These are phyloP conservation scores for Pyrenochaeta sp. DNA, from an alignment of 2,329 filamentous ascomycete species.

Conservation along the genomic window DNA sequence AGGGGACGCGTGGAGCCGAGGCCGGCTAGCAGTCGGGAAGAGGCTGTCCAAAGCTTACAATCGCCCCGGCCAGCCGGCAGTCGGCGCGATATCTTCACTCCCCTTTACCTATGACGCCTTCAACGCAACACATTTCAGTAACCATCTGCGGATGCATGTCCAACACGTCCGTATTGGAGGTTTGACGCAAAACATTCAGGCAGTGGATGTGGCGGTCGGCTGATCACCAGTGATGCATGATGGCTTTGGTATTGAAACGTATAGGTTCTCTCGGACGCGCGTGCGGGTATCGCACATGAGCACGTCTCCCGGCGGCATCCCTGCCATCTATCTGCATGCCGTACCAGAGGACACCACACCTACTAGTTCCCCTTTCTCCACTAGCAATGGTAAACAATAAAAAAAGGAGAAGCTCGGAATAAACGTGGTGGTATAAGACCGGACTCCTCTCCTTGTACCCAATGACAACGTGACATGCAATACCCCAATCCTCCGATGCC, in stretches of 20 bases:
- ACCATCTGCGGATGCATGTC: neutral
- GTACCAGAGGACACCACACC: neutral
- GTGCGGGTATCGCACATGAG: neutral
- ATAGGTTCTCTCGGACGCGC: slow-evolving; percentile 5
- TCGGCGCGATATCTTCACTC: neutral
- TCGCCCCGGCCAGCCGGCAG: neutral
- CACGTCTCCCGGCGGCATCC: slow-evolving; percentile 1
- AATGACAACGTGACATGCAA: slow-evolving; percentile 21
- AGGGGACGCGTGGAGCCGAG: slow-evolving; percentile 15
- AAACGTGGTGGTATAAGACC: slow-evolving; percentile 44
- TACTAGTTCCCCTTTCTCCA: neutral
- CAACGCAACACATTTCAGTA: slow-evolving; percentile 2
- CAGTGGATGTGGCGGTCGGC: neutral
- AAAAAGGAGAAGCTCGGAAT: slow-evolving; percentile 21
- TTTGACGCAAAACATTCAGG: neutral
- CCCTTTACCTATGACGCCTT: neutral
- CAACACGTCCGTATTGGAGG: slow-evolving; percentile 5
- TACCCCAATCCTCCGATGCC: slow-evolving; percentile 5
- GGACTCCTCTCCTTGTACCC: slow-evolving; percentile 28
- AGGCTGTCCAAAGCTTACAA: neutral
- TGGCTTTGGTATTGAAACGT: slow-evolving; percentile 2
- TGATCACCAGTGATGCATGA: neutral
- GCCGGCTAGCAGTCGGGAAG: neutral
- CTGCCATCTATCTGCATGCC: slow-evolving; percentile 5
- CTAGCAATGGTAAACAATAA: slow-evolving; percentile 5